These are phyloP conservation scores for Penicillium sp. DNA, from an alignment of 2,329 filamentous ascomycete species.

Conservation along the genomic window DNA sequence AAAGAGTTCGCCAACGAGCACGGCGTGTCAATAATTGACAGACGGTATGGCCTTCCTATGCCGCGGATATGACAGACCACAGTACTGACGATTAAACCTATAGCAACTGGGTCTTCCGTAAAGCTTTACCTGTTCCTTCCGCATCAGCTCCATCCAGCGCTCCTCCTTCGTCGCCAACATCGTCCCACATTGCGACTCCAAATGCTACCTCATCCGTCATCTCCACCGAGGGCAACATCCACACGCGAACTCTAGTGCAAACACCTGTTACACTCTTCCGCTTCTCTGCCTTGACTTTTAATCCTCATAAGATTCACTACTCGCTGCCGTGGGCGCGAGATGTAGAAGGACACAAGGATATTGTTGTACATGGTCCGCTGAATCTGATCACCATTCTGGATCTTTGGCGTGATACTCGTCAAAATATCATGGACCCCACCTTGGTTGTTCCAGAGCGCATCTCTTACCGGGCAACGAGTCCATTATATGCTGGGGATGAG, in stretches of 20 bases:
- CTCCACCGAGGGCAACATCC: conserved; percentile 22
- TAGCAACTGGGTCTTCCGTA: conserved; percentile 49
- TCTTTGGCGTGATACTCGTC: conserved; percentile 43
- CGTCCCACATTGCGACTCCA: conserved; percentile 15
- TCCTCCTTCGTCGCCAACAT: conserved; percentile 3
- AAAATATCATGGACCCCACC: conserved; percentile 18
- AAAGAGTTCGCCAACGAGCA: conserved; percentile 57
- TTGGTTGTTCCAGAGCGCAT: conserved; percentile 44
- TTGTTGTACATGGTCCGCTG: conserved; percentile 47
- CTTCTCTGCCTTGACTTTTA: conserved; percentile 47
- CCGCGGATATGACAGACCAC: not conserved
- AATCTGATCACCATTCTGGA: conserved; percentile 46
- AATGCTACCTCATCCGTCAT: conserved; percentile 23
- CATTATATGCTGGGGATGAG: conserved; percentile 50
- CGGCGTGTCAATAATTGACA: conserved; percentile 56
- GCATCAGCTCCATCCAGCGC: conserved; percentile 4
- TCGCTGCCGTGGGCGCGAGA: conserved; percentile 45
- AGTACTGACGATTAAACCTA: not conserved
- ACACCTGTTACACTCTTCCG: conserved; percentile 44
- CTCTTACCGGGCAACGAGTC: conserved; percentile 50
- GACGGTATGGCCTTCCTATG: conserved; percentile 39
- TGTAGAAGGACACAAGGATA: conserved; percentile 44
- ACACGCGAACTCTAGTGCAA: conserved; percentile 38
- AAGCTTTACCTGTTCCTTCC: conserved; percentile 33
- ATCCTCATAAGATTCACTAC: conserved; percentile 48